A percentile compares a stretch with the other conserved stretches of the same genome.
phyloP scores from a whole-genome alignment of 129 eudicot species.

The Daucus carota region DNA sequence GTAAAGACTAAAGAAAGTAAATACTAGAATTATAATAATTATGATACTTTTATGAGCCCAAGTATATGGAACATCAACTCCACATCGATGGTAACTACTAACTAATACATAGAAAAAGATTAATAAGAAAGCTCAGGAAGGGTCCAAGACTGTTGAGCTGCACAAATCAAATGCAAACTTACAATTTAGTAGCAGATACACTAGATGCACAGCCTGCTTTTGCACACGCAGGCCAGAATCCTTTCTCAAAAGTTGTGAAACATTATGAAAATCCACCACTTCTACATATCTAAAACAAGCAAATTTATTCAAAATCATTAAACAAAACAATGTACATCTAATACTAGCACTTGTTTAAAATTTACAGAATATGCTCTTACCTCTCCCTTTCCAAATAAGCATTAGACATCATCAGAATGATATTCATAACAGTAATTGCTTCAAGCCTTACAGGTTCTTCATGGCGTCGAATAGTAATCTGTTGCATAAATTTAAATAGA shows the following conservation, averaged over 20 bases:
- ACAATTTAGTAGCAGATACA: slow-evolving; percentile 78
- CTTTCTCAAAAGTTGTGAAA: slow-evolving; percentile 56
- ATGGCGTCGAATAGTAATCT: slow-evolving; percentile 27
- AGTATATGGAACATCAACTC: neutral
- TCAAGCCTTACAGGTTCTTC: slow-evolving; percentile 51
- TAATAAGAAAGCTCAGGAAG: neutral
- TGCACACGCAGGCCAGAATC: slow-evolving; percentile 61
- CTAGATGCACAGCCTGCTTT: slow-evolving; percentile 59
- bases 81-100: neutral
- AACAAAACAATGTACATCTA: neutral
- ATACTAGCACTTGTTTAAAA: neutral
- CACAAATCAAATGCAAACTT: slow-evolving; percentile 12
- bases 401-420: slow-evolving; percentile 59
- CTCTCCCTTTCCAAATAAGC: slow-evolving; percentile 63
- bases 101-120: neutral
- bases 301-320: slow-evolving; percentile 8
- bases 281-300: slow-evolving; percentile 52
- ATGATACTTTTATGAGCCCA: neutral
- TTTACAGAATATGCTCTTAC: slow-evolving; percentile 35
- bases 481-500: slow-evolving; percentile 44
- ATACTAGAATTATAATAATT: neutral
- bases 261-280: slow-evolving; percentile 36
- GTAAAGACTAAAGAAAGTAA: neutral
- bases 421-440: slow-evolving; percentile 73
- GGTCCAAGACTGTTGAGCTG: neutral